Evolutionary conservation across 768 basidiomycete genomes (phyloP).

Genomic region (Leccinum incarnatum): DNA sequence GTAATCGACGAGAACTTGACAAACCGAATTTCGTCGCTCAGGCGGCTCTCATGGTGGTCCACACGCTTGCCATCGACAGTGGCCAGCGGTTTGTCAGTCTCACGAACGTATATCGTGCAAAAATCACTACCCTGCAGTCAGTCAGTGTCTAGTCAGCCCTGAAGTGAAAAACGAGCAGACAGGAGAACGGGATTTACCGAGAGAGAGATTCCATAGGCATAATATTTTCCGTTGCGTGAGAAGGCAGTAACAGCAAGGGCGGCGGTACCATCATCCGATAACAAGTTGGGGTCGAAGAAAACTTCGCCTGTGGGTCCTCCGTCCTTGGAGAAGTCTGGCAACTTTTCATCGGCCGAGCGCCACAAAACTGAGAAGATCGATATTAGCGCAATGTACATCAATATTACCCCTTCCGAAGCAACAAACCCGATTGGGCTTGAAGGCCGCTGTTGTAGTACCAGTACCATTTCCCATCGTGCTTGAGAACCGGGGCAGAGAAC

Average conservation of each 20-base stretch:
- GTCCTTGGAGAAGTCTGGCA: slow-evolving; percentile 53
- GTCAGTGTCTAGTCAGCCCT: slow-evolving; percentile 1
- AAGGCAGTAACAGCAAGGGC: slow-evolving; percentile 58
- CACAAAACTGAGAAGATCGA: slow-evolving; percentile 47
- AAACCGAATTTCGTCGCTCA: slow-evolving; percentile 66
- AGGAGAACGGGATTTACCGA: slow-evolving; percentile 46
- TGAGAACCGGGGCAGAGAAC: slow-evolving; percentile 62
- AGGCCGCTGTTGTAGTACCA: slow-evolving; percentile 80
- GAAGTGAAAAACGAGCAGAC: slow-evolving; percentile 2
- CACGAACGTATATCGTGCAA: slow-evolving; percentile 64
- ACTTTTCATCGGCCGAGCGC: slow-evolving; percentile 49
- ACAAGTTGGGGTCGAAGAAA: slow-evolving; percentile 78
- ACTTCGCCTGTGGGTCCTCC: slow-evolving; percentile 55
- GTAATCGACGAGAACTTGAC: slow-evolving; percentile 73
- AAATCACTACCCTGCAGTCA: slow-evolving; percentile 66
- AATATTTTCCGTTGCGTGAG: slow-evolving; percentile 65
- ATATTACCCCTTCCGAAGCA: neutral
- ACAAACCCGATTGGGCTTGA: slow-evolving; percentile 55
- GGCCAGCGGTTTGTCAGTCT: slow-evolving; percentile 56
- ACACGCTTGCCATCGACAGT: slow-evolving; percentile 34
- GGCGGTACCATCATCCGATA: slow-evolving; percentile 71
- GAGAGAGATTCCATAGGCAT: slow-evolving; percentile 72
- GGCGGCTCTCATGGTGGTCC: slow-evolving; percentile 49
- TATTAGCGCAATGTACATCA: neutral
- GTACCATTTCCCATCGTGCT: slow-evolving; percentile 73